Percentiles rank a stretch among this genome's conserved stretches.
Conservation (phyloP, 1,284 basidiomycete species). For the Cryptococcus neoformans region DNA sequence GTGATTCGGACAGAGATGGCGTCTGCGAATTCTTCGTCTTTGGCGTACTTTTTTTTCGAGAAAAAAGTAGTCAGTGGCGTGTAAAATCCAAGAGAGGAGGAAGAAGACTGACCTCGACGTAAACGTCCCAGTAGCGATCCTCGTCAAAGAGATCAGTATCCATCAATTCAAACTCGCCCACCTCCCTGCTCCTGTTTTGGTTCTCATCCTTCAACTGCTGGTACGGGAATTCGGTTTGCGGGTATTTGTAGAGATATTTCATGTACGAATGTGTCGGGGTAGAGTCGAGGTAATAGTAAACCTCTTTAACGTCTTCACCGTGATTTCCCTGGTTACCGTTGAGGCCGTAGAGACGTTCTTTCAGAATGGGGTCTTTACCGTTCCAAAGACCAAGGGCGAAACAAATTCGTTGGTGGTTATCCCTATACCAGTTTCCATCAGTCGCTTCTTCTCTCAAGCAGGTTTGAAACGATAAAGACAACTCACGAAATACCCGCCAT, state of each 20-base stretch:
- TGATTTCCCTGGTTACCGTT: constrained; percentile 96
- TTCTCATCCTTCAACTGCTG: constrained; percentile 88
- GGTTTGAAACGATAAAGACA: background rate
- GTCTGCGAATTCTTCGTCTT: constrained; percentile 88
- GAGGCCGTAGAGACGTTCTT: constrained; percentile 91
- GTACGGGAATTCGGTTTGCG: constrained; percentile 87
- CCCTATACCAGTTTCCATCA: constrained; percentile 44
- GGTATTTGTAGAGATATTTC: constrained; percentile 99
- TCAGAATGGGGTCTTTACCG: constrained; percentile 87
- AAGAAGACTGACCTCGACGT: constrained; percentile 70
- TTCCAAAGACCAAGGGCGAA: constrained; percentile 94
- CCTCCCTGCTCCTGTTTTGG: constrained; percentile 74
- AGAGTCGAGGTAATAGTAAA: constrained; percentile 98
- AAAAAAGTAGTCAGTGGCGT: background rate
- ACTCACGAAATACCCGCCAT: constrained; percentile 80
- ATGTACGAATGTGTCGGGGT: constrained; percentile 99
- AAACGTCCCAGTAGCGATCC: constrained; percentile 96
- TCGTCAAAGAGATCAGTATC: constrained; percentile 92
- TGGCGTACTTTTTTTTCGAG: constrained; percentile 70
- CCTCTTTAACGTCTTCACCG: constrained; percentile 97
- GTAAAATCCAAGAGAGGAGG: background rate
- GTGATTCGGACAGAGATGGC: constrained; percentile 90
- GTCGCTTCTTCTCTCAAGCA: background rate
- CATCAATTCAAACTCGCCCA: constrained; percentile 87
- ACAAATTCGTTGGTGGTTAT: constrained; percentile 93